phyloP scores from a whole-genome alignment of 108 stramenopile genomes.

The Fragilaria crotonensis region DNA sequence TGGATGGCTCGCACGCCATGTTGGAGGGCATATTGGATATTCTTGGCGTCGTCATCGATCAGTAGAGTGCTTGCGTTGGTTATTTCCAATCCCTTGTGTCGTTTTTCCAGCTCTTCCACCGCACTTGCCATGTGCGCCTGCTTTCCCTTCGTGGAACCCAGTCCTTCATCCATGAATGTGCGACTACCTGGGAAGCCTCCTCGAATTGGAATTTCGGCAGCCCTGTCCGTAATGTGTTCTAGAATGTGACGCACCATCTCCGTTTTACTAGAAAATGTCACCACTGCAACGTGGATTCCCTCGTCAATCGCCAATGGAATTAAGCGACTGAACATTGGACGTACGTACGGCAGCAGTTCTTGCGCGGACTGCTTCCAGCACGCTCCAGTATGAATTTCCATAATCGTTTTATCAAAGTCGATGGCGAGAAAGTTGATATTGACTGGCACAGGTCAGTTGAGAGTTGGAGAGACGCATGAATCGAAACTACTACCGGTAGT shows the following conservation, averaged over 20 bases:
- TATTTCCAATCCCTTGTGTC: constrained; percentile 29
- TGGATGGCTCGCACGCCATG: constrained; percentile 73
- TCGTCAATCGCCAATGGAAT: constrained; percentile 44
- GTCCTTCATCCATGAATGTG: constrained; percentile 20
- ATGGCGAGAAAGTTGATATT: constrained; percentile 87
- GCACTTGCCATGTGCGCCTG: constrained; percentile 91
- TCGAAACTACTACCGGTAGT: no score
- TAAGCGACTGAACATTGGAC: constrained; percentile 75
- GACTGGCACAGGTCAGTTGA: constrained; percentile 17
- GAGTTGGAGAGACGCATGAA: no score
- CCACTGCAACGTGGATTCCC: constrained; percentile 78
- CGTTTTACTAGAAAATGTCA: constrained; percentile 85
- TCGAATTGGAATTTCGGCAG: constrained; percentile 71
- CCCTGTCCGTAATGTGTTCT: no score
- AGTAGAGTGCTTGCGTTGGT: constrained; percentile 82
- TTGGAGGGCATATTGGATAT: constrained; percentile 61
- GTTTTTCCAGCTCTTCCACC: constrained; percentile 72
- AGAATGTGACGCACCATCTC: constrained; percentile 62
- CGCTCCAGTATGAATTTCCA: constrained; percentile 89
- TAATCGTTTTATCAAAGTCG: constrained; percentile 90
- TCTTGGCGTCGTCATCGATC: constrained; percentile 89
- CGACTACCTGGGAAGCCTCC: constrained; percentile 16
- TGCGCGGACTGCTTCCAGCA: constrained; percentile 60
- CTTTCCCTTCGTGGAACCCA: constrained; percentile 73
- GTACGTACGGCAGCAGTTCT: constrained; percentile 73